phyloP scores from a whole-genome alignment of 805 yeast genomes.

The Wickerhamomyces subpelliculosus region DNA sequence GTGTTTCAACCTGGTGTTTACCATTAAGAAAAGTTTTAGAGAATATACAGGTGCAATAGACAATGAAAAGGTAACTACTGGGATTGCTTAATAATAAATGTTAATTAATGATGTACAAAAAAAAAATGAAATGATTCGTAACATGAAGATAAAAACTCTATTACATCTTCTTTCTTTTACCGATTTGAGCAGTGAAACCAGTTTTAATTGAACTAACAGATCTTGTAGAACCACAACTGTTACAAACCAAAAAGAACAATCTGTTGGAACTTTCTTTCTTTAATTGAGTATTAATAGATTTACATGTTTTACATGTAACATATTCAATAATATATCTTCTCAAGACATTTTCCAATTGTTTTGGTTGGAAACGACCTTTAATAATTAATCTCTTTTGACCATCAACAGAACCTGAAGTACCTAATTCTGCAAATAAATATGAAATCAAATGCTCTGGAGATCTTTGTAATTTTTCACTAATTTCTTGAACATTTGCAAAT shows the following conservation, averaged over 20 bases:
- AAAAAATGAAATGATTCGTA: not conserved
- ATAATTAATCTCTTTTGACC: conserved; percentile 95
- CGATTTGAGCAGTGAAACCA: conserved; percentile 98
- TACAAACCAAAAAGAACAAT: conserved; percentile 95
- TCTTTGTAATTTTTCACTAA: conserved; percentile 89
- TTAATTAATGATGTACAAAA: not conserved
- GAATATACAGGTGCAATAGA: conserved; percentile 6
- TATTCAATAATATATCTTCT: conserved; percentile 95
- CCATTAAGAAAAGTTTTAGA: conserved; percentile 55
- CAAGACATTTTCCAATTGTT: conserved; percentile 92
- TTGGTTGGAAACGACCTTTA: conserved; percentile 97
- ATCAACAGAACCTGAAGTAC: conserved; percentile 98
- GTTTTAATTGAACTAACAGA: conserved; percentile 96
- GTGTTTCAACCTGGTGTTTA: conserved; percentile 59
- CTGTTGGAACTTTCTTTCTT: conserved; percentile 95
- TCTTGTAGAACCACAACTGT: conserved; percentile 95
- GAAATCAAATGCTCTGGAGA: conserved; percentile 96
- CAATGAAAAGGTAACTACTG: not conserved
- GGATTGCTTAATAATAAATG: not conserved
- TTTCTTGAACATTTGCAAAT: conserved; percentile 93
- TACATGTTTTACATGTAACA: conserved; percentile 98
- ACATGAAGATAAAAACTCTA: not conserved
- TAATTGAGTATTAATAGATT: conserved; percentile 92
- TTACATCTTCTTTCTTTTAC: conserved; percentile 68
- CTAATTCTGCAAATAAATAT: conserved; percentile 95